Conservation (phyloP, 2,329 filamentous ascomycete species). For the Paraphoma chrysanthemicola region DNA sequence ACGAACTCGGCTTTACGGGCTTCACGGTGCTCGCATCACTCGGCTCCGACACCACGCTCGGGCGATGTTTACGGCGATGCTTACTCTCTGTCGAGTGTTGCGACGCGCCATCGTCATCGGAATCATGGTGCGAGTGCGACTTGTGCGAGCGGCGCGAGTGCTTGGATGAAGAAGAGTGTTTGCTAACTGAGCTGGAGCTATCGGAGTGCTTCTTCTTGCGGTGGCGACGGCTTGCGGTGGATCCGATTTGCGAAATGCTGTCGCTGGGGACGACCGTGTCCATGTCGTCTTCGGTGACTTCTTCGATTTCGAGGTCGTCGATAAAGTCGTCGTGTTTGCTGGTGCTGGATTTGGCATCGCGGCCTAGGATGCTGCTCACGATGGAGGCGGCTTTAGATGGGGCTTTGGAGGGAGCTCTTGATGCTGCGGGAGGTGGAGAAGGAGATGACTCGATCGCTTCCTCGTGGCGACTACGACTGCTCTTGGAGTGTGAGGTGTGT, state of each 20-base stretch:
- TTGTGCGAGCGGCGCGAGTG: conserved; percentile 37
- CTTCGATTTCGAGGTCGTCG: conserved; percentile 48
- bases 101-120: conserved; percentile 23
- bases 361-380: conserved; percentile 46
- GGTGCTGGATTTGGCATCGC: conserved; percentile 36
- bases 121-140: conserved; percentile 21
- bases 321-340: conserved; percentile 40
- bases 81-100: conserved; percentile 6
- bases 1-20: conserved; percentile 24
- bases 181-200: conserved; percentile 30
- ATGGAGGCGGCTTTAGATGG: conserved; percentile 40
- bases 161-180: conserved; percentile 32
- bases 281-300: conserved; percentile 41
- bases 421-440: conserved; percentile 30
- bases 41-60: conserved; percentile 37
- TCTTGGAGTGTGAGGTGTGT: conserved; percentile 34
- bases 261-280: conserved; percentile 58
- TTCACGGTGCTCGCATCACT: conserved; percentile 46
- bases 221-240: conserved; percentile 38
- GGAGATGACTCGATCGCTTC: conserved; percentile 28
- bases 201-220: conserved; percentile 28
- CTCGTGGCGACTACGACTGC: conserved; percentile 23
- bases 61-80: conserved; percentile 24
- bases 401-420: conserved; percentile 24
- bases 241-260: conserved; percentile 53